Percentiles rank a stretch among this genome's conserved stretches.
Conservation (phyloP, 306 rosid species). For the Trichosanthes cucumerina region DNA sequence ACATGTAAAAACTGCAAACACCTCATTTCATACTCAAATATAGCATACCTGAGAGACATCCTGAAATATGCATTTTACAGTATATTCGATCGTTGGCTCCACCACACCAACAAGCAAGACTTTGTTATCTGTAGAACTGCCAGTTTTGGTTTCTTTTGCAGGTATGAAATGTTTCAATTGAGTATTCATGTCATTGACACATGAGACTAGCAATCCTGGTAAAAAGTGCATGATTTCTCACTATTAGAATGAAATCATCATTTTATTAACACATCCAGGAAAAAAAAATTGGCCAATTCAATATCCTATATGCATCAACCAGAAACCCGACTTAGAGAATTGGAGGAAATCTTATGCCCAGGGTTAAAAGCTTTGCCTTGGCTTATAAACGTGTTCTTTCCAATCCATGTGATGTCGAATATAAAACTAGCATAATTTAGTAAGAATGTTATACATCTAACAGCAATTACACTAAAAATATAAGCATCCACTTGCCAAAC, state of each 20-base stretch:
- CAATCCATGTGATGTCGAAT: not conserved
- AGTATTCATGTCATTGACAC: constrained; percentile 55
- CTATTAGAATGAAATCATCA: not conserved
- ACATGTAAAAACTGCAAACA: not conserved
- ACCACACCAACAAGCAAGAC: constrained; percentile 46
- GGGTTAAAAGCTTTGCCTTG: not conserved
- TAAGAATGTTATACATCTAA: not conserved
- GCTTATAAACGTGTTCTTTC: not conserved
- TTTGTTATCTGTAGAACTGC: constrained; percentile 26
- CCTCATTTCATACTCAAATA: not conserved
- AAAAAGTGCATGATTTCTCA: not conserved
- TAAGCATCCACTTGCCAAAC: not conserved
- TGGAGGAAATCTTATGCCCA: not conserved
- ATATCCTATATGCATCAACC: not conserved
- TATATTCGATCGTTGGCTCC: constrained; percentile 85
- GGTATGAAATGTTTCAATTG: constrained; percentile 35
- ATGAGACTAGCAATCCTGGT: constrained; percentile 62
- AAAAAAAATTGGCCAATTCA: not conserved
- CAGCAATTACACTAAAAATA: not conserved
- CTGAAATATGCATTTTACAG: constrained; percentile 56
- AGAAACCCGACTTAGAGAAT: not conserved
- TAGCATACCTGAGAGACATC: constrained; percentile 57
- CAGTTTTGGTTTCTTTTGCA: constrained; percentile 26
- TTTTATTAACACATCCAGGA: not conserved
- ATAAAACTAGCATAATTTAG: not conserved